A percentile compares a stretch with the other conserved stretches of the same genome.
Evolutionary conservation across 768 basidiomycete species (phyloP).

Genomic region (Tricholoma furcatifolium): DNA sequence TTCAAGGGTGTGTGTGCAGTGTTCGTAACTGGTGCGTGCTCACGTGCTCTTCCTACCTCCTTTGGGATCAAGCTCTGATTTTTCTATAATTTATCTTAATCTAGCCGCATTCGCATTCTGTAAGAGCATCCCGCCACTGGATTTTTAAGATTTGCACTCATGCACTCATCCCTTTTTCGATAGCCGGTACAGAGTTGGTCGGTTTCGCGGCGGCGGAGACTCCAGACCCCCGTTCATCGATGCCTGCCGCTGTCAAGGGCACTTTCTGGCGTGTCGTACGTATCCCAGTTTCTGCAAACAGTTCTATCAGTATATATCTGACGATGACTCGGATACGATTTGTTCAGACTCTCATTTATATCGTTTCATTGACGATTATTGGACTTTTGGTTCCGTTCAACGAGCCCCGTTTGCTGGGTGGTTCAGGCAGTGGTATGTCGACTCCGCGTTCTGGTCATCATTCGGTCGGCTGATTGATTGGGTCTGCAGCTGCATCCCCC

Average conservation of each 20-base stretch:
- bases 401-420: slow-evolving; percentile 28
- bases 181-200: slow-evolving; percentile 46
- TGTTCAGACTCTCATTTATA: slow-evolving; percentile 47
- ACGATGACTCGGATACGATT: neutral
- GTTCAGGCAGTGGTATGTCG: neutral
- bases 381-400: slow-evolving; percentile 36
- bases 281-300: slow-evolving; percentile 27
- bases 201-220: slow-evolving; percentile 47
- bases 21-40: slow-evolving; percentile 36
- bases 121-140: too few relatives aligned
- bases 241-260: too few relatives aligned
- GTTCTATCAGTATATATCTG: neutral
- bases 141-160: neutral
- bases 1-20: too few relatives aligned
- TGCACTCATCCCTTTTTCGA: neutral
- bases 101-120: slow-evolving; percentile 41
- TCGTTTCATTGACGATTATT: slow-evolving; percentile 43
- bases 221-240: slow-evolving; percentile 41
- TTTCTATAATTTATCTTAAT: neutral
- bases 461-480: neutral
- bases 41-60: neutral
- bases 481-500: neutral
- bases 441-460: neutral
- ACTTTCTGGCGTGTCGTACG: too few relatives aligned
- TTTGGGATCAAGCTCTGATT: too few relatives aligned